Conservation (phyloP, 1,139 yeast genomes). For the Maudiozyma humilis region DNA sequence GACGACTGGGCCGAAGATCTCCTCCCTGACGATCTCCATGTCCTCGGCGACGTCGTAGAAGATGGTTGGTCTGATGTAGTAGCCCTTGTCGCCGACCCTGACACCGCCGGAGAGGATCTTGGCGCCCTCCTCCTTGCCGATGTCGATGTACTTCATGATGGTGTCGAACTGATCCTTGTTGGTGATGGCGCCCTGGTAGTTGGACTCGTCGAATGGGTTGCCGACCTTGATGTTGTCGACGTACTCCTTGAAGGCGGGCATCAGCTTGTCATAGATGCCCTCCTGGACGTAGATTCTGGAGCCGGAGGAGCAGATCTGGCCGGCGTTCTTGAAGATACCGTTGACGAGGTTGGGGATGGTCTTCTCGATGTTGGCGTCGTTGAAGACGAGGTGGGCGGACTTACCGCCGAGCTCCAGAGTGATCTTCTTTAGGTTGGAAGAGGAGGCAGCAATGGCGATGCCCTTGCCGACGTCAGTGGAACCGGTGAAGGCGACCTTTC, state of each 20-base stretch:
- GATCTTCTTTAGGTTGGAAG: constrained; percentile 59
- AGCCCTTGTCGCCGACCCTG: constrained; percentile 52
- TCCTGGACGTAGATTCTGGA: constrained; percentile 60
- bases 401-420: constrained; percentile 67
- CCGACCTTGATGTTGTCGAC: constrained; percentile 63
- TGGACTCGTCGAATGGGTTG: constrained; percentile 60
- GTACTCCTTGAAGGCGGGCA: constrained; percentile 49
- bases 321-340: constrained; percentile 54
- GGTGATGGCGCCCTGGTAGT: constrained; percentile 61
- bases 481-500: constrained; percentile 80
- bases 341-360: constrained; percentile 42
- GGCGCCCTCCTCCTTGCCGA: constrained; percentile 57
- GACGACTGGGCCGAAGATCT: constrained; percentile 78
- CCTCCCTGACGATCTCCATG: constrained; percentile 63
- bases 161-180: constrained; percentile 50
- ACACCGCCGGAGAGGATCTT: constrained; percentile 54
- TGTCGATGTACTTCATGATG: constrained; percentile 49
- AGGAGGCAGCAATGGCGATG: constrained; percentile 57
- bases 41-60: constrained; percentile 63
- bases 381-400: constrained; percentile 53
- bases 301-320: constrained; percentile 68
- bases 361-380: constrained; percentile 46
- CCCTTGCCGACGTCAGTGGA: constrained; percentile 75
- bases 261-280: constrained; percentile 48
- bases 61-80: constrained; percentile 69